phyloP scores from a whole-genome alignment of 2,329 filamentous ascomycete species.

The Fusarium humuli region DNA sequence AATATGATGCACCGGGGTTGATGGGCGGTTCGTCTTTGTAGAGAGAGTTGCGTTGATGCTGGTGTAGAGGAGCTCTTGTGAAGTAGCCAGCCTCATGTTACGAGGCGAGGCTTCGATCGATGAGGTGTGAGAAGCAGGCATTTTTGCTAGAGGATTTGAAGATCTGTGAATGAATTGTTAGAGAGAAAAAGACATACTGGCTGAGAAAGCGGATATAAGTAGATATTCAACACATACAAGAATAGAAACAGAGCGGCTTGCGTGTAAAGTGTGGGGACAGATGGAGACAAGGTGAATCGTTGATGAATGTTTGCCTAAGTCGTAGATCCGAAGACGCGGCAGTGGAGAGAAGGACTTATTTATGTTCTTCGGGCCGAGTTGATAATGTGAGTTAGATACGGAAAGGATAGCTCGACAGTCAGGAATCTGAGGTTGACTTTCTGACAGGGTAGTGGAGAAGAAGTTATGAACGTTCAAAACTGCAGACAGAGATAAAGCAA shows the following conservation, averaged over 20 bases:
- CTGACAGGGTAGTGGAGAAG: background rate
- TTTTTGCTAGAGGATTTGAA: slow-evolving; percentile 40
- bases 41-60: slow-evolving; percentile 65
- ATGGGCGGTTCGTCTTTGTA: slow-evolving; percentile 56
- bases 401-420: background rate
- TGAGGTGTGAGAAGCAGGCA: slow-evolving; percentile 53
- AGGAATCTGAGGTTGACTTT: background rate
- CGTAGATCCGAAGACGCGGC: slow-evolving; percentile 6
- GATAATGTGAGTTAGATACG: background rate
- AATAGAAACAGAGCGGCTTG: slow-evolving; percentile 40
- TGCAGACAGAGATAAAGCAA: background rate
- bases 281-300: slow-evolving; percentile 37
- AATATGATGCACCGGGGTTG: slow-evolving; percentile 63
- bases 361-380: slow-evolving; percentile 14
- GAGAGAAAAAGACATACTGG: background rate
- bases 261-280: slow-evolving; percentile 43
- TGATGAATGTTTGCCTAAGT: slow-evolving; percentile 23
- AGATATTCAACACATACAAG: slow-evolving; percentile 29
- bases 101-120: slow-evolving; percentile 61
- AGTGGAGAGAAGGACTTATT: slow-evolving; percentile 20
- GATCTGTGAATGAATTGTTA: slow-evolving; percentile 23
- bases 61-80: slow-evolving; percentile 64
- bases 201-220: slow-evolving; percentile 26
- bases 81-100: slow-evolving; percentile 57
- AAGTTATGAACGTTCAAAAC: background rate